These are phyloP conservation scores for Myxozyma neglecta DNA, from an alignment of 805 yeast species.

Conservation along the genomic window DNA sequence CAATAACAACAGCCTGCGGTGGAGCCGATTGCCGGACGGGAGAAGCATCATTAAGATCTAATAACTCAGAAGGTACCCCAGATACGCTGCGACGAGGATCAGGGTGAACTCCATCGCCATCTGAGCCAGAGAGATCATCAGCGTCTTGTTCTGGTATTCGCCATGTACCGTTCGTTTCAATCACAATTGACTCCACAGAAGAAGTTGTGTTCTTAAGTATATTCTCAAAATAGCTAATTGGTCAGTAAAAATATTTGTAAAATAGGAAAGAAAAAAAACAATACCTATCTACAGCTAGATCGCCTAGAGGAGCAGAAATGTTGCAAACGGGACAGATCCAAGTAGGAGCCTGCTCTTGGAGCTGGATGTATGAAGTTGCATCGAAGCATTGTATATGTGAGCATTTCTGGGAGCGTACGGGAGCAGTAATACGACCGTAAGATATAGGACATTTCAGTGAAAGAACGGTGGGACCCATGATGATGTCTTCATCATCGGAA, in stretches of 20 bases:
- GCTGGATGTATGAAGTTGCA: constrained; percentile 65
- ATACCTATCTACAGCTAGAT: constrained; percentile 73
- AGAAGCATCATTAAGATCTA: constrained; percentile 8
- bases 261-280: constrained; percentile 37
- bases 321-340: constrained; percentile 91
- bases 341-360: constrained; percentile 76
- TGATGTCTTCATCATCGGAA: constrained; percentile 69
- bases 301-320: constrained; percentile 50
- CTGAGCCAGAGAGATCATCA: constrained; percentile 10
- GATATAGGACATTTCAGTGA: constrained; percentile 80
- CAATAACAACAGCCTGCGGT: constrained; percentile 23
- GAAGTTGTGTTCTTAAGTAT: constrained; percentile 56
- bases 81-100: neutral
- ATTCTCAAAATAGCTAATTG: constrained; percentile 41
- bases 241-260: too few species aligned
- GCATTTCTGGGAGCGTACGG: constrained; percentile 70
- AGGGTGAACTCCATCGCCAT: constrained; percentile 1
- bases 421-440: constrained; percentile 64
- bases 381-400: constrained; percentile 88
- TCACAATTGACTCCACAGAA: constrained; percentile 63
- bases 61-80: neutral
- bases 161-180: constrained; percentile 79
- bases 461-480: constrained; percentile 63
- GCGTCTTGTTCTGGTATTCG: constrained; percentile 37
- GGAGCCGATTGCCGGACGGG: neutral